Percentiles rank a stretch among this genome's conserved stretches.
phyloP scores from a whole-genome alignment of 2,329 filamentous ascomycete genomes.

The Clathrospora elynae region DNA sequence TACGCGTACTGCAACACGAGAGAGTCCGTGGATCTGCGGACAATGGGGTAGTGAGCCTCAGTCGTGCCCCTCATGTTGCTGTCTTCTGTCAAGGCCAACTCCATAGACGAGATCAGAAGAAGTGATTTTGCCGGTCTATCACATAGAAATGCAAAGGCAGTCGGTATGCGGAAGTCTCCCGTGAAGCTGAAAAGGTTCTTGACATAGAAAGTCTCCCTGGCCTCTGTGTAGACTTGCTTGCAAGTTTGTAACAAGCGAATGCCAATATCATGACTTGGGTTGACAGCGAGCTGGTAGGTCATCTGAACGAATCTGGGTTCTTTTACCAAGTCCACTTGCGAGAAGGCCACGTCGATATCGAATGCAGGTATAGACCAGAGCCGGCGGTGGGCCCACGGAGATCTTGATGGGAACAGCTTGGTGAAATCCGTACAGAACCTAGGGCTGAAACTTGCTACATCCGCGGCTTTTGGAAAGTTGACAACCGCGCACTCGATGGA shows the following conservation, averaged over 20 bases:
- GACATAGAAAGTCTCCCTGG: slow-evolving; percentile 28
- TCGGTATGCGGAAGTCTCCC: slow-evolving; percentile 26
- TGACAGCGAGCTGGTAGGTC: slow-evolving; percentile 27
- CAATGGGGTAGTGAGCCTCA: slow-evolving; percentile 21
- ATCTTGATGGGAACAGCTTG: slow-evolving; percentile 15
- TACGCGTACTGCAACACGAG: slow-evolving; percentile 27
- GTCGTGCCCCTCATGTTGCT: slow-evolving; percentile 23
- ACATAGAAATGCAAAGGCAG: slow-evolving; percentile 30
- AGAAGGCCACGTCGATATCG: slow-evolving; percentile 19
- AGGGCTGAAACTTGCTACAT: slow-evolving; percentile 7
- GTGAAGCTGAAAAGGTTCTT: slow-evolving; percentile 33
- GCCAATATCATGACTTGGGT: slow-evolving; percentile 7
- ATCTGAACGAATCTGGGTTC: slow-evolving; percentile 20
- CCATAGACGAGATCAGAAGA: slow-evolving; percentile 19
- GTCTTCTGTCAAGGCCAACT: slow-evolving; percentile 25
- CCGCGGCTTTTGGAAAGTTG: slow-evolving; percentile 4
- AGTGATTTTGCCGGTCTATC: slow-evolving; percentile 25
- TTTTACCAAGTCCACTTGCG: slow-evolving; percentile 5
- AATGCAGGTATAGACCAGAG: slow-evolving; percentile 26
- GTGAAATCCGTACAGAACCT: slow-evolving; percentile 10
- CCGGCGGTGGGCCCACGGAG: slow-evolving; percentile 12
- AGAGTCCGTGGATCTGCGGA: slow-evolving; percentile 22
- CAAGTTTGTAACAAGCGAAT: slow-evolving; percentile 25
- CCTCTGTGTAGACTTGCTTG: slow-evolving; percentile 30
- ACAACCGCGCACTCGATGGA: slow-evolving; percentile 20